These are phyloP conservation scores for Quercus cerris DNA, from an alignment of 306 rosid species.

Conservation along the genomic window DNA sequence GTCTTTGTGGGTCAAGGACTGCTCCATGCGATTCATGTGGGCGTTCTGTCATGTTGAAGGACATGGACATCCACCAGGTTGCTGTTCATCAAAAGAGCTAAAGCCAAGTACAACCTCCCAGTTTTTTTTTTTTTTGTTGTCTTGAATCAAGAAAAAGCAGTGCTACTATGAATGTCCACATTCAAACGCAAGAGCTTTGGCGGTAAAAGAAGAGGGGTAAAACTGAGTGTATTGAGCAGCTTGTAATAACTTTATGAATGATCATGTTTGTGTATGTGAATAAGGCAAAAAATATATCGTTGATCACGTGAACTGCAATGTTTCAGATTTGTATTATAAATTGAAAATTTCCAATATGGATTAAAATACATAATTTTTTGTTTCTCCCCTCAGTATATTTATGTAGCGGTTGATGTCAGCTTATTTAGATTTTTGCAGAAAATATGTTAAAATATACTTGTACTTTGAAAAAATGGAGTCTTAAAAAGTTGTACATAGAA, in stretches of 20 bases:
- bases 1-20: conserved; percentile 90
- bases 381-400: too few relatives aligned
- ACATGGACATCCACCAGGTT: conserved; percentile 89
- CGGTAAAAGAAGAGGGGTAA: not conserved
- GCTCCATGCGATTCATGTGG: conserved; percentile 97
- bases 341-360: not conserved
- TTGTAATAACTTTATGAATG: not conserved
- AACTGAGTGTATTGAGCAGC: not conserved
- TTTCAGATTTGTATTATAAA: not conserved
- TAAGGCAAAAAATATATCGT: not conserved
- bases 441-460: too few relatives aligned
- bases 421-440: too few relatives aligned
- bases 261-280: conserved; percentile 10
- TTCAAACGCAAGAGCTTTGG: not conserved
- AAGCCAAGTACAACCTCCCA: not conserved
- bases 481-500: too few relatives aligned
- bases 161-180: not conserved
- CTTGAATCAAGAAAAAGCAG: not conserved
- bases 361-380: too few relatives aligned
- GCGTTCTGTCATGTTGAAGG: conserved; percentile 95
- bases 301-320: not conserved
- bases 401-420: fast-evolving
- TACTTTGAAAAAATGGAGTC: too few relatives aligned
- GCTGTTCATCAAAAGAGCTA: conserved; percentile 94
- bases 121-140: not conserved